Evolutionary conservation across 352 stramenopile species (phyloP), one percentile per base, ranked within the genome.

Genomic region (Phytopythium delawarense): DNA sequence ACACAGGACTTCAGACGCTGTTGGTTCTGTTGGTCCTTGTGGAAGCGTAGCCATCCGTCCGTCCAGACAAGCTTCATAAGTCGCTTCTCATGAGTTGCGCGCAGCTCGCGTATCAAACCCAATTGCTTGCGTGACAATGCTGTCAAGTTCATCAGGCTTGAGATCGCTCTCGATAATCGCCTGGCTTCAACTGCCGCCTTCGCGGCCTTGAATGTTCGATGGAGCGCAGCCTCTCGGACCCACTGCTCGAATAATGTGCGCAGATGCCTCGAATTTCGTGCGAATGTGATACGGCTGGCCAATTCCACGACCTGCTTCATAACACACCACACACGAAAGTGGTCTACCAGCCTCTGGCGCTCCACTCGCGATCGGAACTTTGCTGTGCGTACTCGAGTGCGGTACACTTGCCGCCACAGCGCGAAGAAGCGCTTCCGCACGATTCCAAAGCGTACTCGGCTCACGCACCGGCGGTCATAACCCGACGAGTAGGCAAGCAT

Each of bases 311-410:
- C 73, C 66, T 44, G 66, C 9, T 25, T 56, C 44, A 39, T 28
- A 37, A 23, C 7, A 39, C 42, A 46, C 75, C 75, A 84, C 0
- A 59, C 65, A 35, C 30, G 7, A 55, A 79, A 67, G 51, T 84
- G 68, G 4, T 66, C 7, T 25, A 2, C 23, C 8, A 78, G 28
- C 37, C 21, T 35, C 23, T 65, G 64, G 57, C 2, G 62, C 30
- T 39, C 28, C 8, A 66, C 44, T 59, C 64, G 67, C 7, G 4
- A 46, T 1, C 44, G 67, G 25, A 75, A 37, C 23, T 28, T 53
- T 15, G 61, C 46, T 11, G 67, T 62, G 15, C 57, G 40, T 30
- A 34, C 51, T n/a, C 44, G 32, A 28, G n/a, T 56, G 40, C 51
- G 67, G 52, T 57, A 55, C 18, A 66, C 70, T 57, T 72, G 59